Evolutionary conservation across 2,329 filamentous ascomycete species (phyloP), one percentile per base, ranked within the genome.

Genomic region (Penicillium verrucosum): DNA sequence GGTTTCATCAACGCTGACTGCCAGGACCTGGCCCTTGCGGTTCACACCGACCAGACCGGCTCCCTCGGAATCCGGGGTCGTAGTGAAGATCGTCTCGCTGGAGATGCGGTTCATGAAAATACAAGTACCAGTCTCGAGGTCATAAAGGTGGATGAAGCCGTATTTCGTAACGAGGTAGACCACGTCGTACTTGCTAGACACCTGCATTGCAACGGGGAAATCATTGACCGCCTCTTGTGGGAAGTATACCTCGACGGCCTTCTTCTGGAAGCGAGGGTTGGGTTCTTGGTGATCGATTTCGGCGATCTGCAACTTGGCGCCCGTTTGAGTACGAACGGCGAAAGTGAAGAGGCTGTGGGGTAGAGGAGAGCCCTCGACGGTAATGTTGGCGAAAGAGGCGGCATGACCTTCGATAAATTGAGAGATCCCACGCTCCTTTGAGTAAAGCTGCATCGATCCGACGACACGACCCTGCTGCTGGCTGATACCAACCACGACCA

Each of bases 81-180:
- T 97, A 27, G 93, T 95, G 80, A 99, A 99, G 73, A 99, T 97
- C 27, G 94, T 99, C 73, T 99, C 94, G 80, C 92, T 96, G 34
- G 94, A 99, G 70, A 99, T 99, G 68, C 95, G 89, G 82, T 99
- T 99, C 92, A 99, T 95, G 84, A 97, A 99, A 73, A 99, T 94
- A 74, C 91, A 95, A 12, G 89, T 89, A 57, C 90, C 95, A 8
- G 90, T 94, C 80, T 99, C 95, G 56, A 99, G 85, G 71, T 99
- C 95, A 78, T 99, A 97, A 25, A 99, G 85, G 77, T 99, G 94
- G 68, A 99, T 97, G 78, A 97, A 99, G 51, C 94, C 94, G 70
- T 97, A 99, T 77, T 99, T 99, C 56, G 94, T 99, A 61, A 99
- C 91, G 69, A 99, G 86, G 77, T 97, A 97, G 70, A 99, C 88